Evolutionary conservation across 768 basidiomycete genomes (phyloP).

Genomic region (Boletellus emodensis): DNA sequence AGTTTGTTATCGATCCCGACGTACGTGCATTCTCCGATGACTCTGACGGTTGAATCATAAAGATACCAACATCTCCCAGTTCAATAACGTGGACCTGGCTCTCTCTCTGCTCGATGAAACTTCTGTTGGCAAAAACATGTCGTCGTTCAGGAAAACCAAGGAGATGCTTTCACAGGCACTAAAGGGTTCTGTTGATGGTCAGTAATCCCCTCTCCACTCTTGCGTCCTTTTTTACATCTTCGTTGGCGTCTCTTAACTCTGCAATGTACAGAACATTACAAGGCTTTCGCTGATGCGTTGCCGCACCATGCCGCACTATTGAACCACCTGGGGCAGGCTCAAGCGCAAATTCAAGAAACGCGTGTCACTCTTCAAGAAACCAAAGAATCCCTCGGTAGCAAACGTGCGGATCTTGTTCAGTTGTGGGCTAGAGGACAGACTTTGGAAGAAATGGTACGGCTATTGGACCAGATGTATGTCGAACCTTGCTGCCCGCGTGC

Average conservation of each 20-base stretch:
- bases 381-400: constrained; percentile 74
- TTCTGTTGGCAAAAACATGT: constrained; percentile 67
- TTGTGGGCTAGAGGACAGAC: constrained; percentile 86
- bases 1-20: constrained; percentile 77
- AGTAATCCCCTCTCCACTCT: constrained; percentile 27
- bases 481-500: constrained; percentile 2
- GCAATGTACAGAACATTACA: constrained; percentile 69
- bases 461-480: constrained; percentile 91
- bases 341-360: constrained; percentile 68
- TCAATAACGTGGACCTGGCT: constrained; percentile 92
- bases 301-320: constrained; percentile 84
- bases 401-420: constrained; percentile 85
- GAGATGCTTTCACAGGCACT: constrained; percentile 72
- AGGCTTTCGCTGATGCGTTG: constrained; percentile 90
- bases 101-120: constrained; percentile 81
- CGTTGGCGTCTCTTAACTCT: constrained; percentile 1
- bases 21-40: constrained; percentile 39
- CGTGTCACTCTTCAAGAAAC: constrained; percentile 70
- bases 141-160: constrained; percentile 75
- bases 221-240: background rate
- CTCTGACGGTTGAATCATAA: background rate
- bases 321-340: constrained; percentile 65
- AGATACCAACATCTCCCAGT: constrained; percentile 42
- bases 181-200: constrained; percentile 86
- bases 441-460: constrained; percentile 91